Conservation (phyloP, 345 rosid genomes). For the Euphorbia tirucalli region DNA sequence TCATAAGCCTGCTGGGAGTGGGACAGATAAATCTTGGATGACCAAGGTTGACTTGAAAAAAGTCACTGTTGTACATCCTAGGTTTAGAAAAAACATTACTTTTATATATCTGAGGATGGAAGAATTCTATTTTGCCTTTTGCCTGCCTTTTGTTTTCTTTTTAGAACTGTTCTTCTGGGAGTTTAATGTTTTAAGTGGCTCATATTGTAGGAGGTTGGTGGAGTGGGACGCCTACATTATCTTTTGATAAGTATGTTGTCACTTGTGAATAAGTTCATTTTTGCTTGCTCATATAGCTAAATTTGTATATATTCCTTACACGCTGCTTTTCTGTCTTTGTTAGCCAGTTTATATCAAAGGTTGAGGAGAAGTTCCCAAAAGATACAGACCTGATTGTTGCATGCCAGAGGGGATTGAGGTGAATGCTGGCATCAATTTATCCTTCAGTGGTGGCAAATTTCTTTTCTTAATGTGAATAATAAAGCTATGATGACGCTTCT, state of each 20-base stretch:
- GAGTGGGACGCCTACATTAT: constrained; percentile 77
- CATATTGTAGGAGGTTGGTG: constrained; percentile 87
- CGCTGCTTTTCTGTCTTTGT: constrained; percentile 23
- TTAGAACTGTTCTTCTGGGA: neutral
- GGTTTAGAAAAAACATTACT: neutral
- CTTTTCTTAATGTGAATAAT: neutral
- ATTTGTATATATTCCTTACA: constrained; percentile 6
- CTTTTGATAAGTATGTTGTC: constrained; percentile 71
- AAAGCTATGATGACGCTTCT: neutral
- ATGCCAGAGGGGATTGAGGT: constrained; percentile 97
- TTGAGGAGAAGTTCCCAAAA: constrained; percentile 74
- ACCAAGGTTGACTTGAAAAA: constrained; percentile 11
- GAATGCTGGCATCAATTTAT: constrained; percentile 4
- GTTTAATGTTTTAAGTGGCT: constrained; percentile 8
- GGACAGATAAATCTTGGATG: neutral
- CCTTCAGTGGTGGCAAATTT: neutral
- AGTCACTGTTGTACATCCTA: neutral
- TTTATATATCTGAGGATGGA: neutral
- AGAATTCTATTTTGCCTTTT: neutral
- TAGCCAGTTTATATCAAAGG: constrained; percentile 64
- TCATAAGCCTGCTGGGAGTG: neutral
- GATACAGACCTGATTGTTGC: constrained; percentile 81
- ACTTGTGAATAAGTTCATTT: constrained; percentile 6
- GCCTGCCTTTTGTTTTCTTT: neutral
- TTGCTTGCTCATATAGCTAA: constrained; percentile 7